Evolutionary conservation across 2,329 filamentous ascomycete species (phyloP).

Genomic region (Xylariaceae sp.): DNA sequence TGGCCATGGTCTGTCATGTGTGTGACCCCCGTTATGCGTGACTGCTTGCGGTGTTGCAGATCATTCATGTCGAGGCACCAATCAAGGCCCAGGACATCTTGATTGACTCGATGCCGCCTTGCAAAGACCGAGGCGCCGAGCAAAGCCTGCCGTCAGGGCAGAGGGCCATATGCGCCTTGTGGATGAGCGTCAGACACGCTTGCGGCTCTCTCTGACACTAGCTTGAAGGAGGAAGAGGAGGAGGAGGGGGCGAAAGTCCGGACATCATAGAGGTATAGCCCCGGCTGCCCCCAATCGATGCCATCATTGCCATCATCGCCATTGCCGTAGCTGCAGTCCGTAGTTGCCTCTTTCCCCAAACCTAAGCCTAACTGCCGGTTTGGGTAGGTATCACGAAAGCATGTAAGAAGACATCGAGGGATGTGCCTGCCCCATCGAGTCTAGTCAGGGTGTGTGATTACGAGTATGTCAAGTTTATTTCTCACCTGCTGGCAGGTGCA

Average conservation of each 20-base stretch:
- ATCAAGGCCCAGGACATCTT: background rate
- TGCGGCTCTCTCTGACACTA: background rate
- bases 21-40: background rate
- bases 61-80: background rate
- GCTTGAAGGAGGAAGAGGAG: background rate
- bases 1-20: background rate
- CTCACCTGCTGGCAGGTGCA: no score
- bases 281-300: background rate
- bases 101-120: background rate
- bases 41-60: background rate
- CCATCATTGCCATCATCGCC: no score
- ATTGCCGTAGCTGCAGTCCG: no score
- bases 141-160: background rate
- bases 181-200: background rate
- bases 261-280: background rate
- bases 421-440: background rate
- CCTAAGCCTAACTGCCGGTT: background rate
- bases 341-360: no score
- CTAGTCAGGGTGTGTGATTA: background rate
- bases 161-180: background rate
- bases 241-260: no score
- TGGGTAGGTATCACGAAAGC: background rate
- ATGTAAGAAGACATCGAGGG: background rate
- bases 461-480: no score
- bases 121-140: background rate